Base-by-base conservation (phyloP, 208 protist species). In the Leishmania mexicana region DNA sequence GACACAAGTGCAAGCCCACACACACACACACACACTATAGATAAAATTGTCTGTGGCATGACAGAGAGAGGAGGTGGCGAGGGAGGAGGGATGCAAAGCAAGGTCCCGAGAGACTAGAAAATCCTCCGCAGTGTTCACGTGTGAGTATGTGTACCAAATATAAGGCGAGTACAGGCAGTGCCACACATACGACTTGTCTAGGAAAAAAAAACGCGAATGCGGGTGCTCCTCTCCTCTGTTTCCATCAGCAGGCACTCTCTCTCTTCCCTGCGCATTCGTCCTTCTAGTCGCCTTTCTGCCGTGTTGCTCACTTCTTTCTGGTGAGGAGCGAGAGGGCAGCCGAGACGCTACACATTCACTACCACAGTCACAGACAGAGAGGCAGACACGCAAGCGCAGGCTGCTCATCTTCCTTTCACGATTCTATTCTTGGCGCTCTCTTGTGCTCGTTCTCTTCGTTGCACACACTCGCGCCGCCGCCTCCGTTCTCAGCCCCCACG, bases 361-460 rank as follows among this genome's bases (percentile, higher is more conserved):
- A 57, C 45, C 51, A 76, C 71, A 54, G 4, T 38, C 47, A 35
- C 17, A 74, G 19, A 75, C 47, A 57, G 5, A 45, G 49, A 64
- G 45, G 7, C 47, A 19, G n/a, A 28, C 47, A 42, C n/a, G 13
- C 45, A 51, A 58, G 71, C 71, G 35, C 13, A 45, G 28, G 35
- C 73, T 62, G 11, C 31, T 58, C 49, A 35, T 62, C 51, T 47
- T 76, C 7, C 24, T 19, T 11, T 58, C 65, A 74, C 49, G 47
- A 71, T 28, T 60, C 38, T 19, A 62, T 79, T 58, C n/a, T 31
- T 38, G 76, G 45, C 31, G 42, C 57, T 28, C 65, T 72, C 78
- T 83, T 83, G 2, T 42, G 73, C 21, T 80, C 83, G 35, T 62
- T 86, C 58, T 86, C 83, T 49, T 86, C 83, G 79, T 80, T 83